A percentile compares a stretch with the other conserved stretches of the same genome.
These are phyloP conservation scores for Malus fusca DNA, from an alignment of 306 rosid genomes.

Conservation along the genomic window DNA sequence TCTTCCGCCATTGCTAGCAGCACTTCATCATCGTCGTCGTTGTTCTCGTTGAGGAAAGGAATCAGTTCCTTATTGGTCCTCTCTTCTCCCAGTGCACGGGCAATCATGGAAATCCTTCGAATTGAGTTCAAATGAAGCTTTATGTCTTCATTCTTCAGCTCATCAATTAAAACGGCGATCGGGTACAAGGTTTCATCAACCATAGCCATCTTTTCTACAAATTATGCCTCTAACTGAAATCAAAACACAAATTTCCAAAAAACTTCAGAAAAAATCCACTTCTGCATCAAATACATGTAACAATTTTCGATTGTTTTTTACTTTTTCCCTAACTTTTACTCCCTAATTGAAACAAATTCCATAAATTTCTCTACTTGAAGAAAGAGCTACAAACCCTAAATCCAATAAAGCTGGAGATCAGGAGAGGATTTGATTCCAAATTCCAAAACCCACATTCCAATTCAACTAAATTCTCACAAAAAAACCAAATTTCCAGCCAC, in stretches of 20 bases:
- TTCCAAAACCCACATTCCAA: slow-evolving; percentile 10
- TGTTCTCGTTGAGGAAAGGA: slow-evolving; percentile 79
- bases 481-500: slow-evolving; percentile 8
- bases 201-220: slow-evolving; percentile 40
- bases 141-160: slow-evolving; percentile 89
- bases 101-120: slow-evolving; percentile 85
- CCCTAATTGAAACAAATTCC: background rate
- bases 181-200: slow-evolving; percentile 82
- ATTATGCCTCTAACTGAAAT: slow-evolving; percentile 16
- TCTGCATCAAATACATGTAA: background rate
- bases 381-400: no score
- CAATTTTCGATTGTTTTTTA: background rate
- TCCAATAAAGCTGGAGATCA: background rate
- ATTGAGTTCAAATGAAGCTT: slow-evolving; percentile 87
- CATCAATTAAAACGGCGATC: slow-evolving; percentile 76
- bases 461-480: slow-evolving; percentile 16
- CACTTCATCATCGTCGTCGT: slow-evolving; percentile 89
- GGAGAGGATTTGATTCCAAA: background rate
- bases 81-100: slow-evolving; percentile 96
- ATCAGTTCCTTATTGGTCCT: slow-evolving; percentile 81
- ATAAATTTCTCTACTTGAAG: background rate
- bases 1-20: slow-evolving; percentile 98
- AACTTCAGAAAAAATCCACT: background rate
- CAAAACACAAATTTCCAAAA: background rate
- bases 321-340: background rate